Evolutionary conservation across 768 basidiomycete species (phyloP).

Genomic region (Lactifluus volemus): DNA sequence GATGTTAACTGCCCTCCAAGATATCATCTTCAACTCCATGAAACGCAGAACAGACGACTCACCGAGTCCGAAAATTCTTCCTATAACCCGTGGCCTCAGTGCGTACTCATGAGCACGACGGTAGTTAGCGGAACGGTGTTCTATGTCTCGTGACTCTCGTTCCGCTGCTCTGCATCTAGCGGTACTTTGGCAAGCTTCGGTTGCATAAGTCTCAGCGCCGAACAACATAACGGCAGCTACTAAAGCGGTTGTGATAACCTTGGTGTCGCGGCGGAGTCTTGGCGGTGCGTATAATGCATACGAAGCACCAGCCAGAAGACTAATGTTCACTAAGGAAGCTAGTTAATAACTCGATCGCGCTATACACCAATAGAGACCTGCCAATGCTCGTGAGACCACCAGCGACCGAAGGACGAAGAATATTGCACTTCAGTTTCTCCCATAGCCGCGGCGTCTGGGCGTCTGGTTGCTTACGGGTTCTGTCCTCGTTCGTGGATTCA

Average conservation of each 20-base stretch:
- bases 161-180: constrained; percentile 50
- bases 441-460: constrained; percentile 47
- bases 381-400: constrained; percentile 66
- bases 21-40: background rate
- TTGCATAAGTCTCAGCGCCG: constrained; percentile 51
- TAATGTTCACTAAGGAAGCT: constrained; percentile 51
- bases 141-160: constrained; percentile 31
- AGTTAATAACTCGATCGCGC: background rate
- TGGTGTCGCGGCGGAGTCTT: constrained; percentile 48
- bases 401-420: constrained; percentile 59
- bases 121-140: constrained; percentile 49
- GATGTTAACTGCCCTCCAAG: constrained; percentile 43
- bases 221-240: constrained; percentile 50
- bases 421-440: constrained; percentile 40
- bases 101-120: constrained; percentile 45
- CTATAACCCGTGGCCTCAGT: constrained; percentile 45
- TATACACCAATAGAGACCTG: constrained; percentile 26
- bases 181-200: constrained; percentile 52
- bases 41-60: constrained; percentile 22
- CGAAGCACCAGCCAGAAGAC: constrained; percentile 51
- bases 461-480: constrained; percentile 30
- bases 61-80: constrained; percentile 56
- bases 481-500: background rate
- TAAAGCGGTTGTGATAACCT: constrained; percentile 43
- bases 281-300: constrained; percentile 58